Percentiles rank a stretch among this genome's conserved stretches.
These are phyloP conservation scores for Verticillium zaregamsianum DNA, from an alignment of 2,329 filamentous ascomycete genomes.

Conservation along the genomic window DNA sequence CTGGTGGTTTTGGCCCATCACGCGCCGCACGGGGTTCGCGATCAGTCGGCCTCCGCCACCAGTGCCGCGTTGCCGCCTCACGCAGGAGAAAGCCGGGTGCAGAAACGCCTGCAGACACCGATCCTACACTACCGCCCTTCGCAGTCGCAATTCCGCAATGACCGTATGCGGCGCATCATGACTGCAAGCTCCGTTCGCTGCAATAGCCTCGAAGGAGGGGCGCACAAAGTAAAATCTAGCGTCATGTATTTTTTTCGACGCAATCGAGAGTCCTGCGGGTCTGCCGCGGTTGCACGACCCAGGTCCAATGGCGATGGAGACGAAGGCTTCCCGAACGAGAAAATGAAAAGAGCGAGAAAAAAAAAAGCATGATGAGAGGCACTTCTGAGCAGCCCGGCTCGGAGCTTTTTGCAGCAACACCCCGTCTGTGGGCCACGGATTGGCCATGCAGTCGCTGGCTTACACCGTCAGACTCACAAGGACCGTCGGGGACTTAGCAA, in stretches of 20 bases:
- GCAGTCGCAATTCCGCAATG: not conserved
- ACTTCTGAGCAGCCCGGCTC: not conserved
- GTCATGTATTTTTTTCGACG: too few species aligned
- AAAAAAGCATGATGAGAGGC: not conserved
- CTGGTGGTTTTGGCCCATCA: not conserved
- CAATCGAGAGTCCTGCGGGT: too few species aligned
- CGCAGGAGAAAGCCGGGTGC: not conserved
- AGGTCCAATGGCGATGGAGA: too few species aligned
- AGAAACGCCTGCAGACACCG: not conserved
- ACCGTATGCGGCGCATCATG: not conserved
- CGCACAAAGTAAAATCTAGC: not conserved
- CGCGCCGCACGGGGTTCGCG: not conserved
- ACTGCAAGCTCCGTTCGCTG: not conserved
- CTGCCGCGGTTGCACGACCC: too few species aligned
- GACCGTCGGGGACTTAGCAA: not conserved
- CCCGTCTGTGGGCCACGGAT: not conserved
- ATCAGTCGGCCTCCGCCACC: not conserved
- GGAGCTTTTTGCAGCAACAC: not conserved
- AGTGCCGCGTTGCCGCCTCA: slow-evolving; percentile 2
- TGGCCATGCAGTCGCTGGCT: not conserved
- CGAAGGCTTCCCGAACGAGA: not conserved
- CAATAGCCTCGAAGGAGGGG: not conserved
- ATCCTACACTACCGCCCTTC: not conserved
- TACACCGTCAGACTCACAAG: not conserved
- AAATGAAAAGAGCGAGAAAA: not conserved